Evolutionary conservation across 192 early-diverging fungal genomes (phyloP).

Genomic region (Umbelopsis sp.): DNA sequence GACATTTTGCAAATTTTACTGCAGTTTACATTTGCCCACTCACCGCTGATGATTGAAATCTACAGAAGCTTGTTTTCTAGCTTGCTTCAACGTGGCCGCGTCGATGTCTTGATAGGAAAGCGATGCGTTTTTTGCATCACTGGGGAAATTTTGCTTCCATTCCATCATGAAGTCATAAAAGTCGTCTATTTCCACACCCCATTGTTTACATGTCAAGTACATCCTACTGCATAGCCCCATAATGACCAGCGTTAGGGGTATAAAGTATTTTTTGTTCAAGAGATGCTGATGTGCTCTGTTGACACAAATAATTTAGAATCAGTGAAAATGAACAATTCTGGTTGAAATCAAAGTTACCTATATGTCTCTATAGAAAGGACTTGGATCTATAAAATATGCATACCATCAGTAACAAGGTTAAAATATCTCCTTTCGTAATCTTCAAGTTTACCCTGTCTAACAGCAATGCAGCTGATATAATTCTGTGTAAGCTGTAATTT

Average conservation of each 20-base stretch:
- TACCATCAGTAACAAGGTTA: neutral
- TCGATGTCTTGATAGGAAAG: neutral
- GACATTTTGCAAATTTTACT: neutral
- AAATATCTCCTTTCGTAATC: too few species aligned
- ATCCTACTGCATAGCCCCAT: neutral
- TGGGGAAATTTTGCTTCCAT: neutral
- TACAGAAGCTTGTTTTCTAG: neutral
- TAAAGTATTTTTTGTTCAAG: neutral
- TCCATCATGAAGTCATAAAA: neutral
- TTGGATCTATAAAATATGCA: slow-evolving; percentile 20
- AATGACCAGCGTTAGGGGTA: slow-evolving; percentile 7
- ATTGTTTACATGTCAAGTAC: neutral
- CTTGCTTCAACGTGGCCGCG: neutral
- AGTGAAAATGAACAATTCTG: too few species aligned
- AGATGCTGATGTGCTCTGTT: slow-evolving; percentile 4
- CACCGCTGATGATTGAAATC: neutral
- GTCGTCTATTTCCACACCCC: slow-evolving; percentile 1
- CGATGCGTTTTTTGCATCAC: too few species aligned
- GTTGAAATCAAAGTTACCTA: too few species aligned
- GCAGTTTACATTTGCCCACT: neutral
- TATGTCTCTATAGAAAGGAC: slow-evolving; percentile 25
- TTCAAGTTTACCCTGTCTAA: slow-evolving; percentile 25
- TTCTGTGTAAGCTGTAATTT: slow-evolving; percentile 25
- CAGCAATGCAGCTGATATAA: slow-evolving; percentile 25
- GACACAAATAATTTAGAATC: neutral